phyloP scores from a whole-genome alignment of 805 yeast species.

The Grigorovia transvaalensis region DNA sequence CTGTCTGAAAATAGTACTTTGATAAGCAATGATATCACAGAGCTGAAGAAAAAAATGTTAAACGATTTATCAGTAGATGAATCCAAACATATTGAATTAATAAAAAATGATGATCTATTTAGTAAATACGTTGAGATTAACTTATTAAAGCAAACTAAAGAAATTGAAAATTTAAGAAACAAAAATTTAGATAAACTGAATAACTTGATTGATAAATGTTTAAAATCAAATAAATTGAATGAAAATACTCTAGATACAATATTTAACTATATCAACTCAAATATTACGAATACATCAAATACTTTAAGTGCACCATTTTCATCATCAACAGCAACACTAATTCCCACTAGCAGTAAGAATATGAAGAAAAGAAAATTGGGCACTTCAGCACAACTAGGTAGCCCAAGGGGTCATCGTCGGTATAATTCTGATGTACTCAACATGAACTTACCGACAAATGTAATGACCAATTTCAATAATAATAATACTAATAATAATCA shows the following conservation, averaged over 20 bases:
- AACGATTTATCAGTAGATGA: neutral
- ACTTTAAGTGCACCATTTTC: neutral
- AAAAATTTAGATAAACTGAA: conserved; percentile 13
- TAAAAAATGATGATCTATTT: conserved; percentile 6
- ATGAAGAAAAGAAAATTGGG: conserved; percentile 5
- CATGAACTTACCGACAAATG: conserved; percentile 1
- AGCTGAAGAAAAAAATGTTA: neutral
- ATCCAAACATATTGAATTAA: conserved; percentile 1
- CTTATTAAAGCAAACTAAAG: conserved; percentile 12
- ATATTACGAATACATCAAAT: conserved; percentile 1
- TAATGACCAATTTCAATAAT: no score
- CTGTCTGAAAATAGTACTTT: neutral
- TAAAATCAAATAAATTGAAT: conserved; percentile 10
- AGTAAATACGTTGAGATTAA: conserved; percentile 12
- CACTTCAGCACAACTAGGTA: conserved; percentile 3
- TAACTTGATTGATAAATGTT: conserved; percentile 14
- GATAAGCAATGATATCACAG: neutral
- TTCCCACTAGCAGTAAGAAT: neutral
- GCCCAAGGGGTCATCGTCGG: conserved; percentile 11
- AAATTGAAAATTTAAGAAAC: conserved; percentile 14
- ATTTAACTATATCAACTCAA: conserved; percentile 4
- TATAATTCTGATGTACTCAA: conserved; percentile 10
- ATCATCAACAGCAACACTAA: neutral
- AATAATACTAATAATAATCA: neutral
- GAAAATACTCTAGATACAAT: conserved; percentile 10